phyloP scores from a whole-genome alignment of 257 asterid species.

The Buddleja alternifolia region DNA sequence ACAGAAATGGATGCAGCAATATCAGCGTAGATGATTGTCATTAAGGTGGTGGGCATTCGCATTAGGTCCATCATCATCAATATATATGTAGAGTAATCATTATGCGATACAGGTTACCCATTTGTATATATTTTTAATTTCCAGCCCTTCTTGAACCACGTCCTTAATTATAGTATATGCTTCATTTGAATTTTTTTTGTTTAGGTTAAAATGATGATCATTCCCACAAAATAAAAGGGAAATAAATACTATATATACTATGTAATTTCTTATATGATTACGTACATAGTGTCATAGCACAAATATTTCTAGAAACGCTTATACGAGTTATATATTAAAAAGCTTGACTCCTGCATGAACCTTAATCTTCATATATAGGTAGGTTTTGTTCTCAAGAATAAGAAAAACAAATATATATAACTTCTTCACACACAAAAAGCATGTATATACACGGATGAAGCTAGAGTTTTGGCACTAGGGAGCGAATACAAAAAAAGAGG shows the following conservation, averaged over 20 bases:
- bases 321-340: no score
- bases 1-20: conserved; percentile 26
- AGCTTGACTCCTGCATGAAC: no score
- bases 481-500: no score
- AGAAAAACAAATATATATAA: no score
- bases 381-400: no score
- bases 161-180: background rate
- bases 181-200: background rate
- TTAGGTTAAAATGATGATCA: background rate
- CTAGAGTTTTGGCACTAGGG: no score
- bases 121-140: background rate
- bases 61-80: conserved; percentile 34
- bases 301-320: no score
- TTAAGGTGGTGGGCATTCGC: conserved; percentile 29
- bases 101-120: conserved; percentile 9
- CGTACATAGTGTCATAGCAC: no score
- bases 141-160: background rate
- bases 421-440: no score
- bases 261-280: background rate
- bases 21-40: conserved; percentile 4
- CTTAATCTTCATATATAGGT: no score
- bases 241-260: background rate
- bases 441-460: no score
- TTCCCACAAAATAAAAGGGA: conserved; percentile 12
- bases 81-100: conserved; percentile 30